Evolutionary conservation across 495 filamentous ascomycete species (phyloP), one percentile per base, ranked within the genome.

Genomic region (Podospora tetraspora): DNA sequence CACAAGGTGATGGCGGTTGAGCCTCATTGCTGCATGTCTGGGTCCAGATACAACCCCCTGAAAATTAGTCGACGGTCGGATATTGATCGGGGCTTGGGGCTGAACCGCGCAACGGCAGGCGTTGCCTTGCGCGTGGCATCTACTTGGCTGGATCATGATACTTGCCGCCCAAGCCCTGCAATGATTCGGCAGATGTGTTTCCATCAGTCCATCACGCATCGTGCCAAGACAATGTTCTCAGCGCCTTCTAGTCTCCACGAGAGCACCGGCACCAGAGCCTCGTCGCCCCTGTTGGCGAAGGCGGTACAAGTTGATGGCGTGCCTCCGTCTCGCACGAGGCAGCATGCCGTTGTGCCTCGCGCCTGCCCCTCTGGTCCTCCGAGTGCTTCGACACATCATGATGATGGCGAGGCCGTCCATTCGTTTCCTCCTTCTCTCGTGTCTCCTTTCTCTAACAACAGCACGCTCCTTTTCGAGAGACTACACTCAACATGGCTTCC

Each of bases 11-110:
- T 34, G 2, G 12, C 32, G 43, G 16, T 52, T 52, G 43, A 52
- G 16, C 43, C 43, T 52, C 8, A 52, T 52, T 6, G n/a, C 16
- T 43, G 13, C 37, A 52, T n/a, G 16, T 19, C 37, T 19, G 43
- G 43, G 43, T 52, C 16, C 1, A 8, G 43, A 52, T 52, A 19
- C 43, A 19, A 52, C 5, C 43, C 32, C 43, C 43, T 52, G 43
- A 52, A 52, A n/a, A 52, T n/a, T 7, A 6, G 6, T 7, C 43
- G 43, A 8, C 6, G 6, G 43, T n/a, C 19, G 59, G 22, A 19
- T 60, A 60, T 60, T 60, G 59, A 60, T 60, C 11, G 59, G 59
- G 59, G 59, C 59, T 24, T 60, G 59, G 59, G 59, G 59, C 59
- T 60, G 59, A 60, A 27, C 21, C 6, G 21, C 22, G 3, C 22